Evolutionary conservation across 2,329 filamentous ascomycete genomes (phyloP).

Genomic region (Arachnomyces sp.): DNA sequence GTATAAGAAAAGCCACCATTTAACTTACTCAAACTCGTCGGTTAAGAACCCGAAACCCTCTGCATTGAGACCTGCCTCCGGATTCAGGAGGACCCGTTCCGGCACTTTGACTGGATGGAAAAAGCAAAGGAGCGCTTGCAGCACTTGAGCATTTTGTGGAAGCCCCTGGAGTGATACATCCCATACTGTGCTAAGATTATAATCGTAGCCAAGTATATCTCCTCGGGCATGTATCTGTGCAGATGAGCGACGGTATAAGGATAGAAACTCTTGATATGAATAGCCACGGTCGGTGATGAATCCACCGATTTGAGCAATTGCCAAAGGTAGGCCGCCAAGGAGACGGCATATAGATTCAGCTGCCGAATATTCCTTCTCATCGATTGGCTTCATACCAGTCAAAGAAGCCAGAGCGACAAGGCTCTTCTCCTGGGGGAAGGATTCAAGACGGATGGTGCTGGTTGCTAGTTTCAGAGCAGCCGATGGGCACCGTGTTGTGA

Average conservation of each 20-base stretch:
- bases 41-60: background rate
- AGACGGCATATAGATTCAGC: slow-evolving; percentile 1
- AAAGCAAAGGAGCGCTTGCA: slow-evolving; percentile 4
- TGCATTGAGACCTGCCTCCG: too few relatives aligned
- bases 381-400: slow-evolving; percentile 1
- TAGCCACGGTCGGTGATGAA: slow-evolving; percentile 3
- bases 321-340: slow-evolving; percentile 6
- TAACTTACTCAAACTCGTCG: slow-evolving; percentile 7
- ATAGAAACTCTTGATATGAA: slow-evolving; percentile 6
- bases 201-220: slow-evolving; percentile 2
- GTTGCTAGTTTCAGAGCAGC: slow-evolving; percentile 1
- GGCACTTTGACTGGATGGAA: slow-evolving; percentile 5
- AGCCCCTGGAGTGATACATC: slow-evolving; percentile 2
- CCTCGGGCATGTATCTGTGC: background rate
- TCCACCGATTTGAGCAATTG: slow-evolving; percentile 5
- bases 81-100: slow-evolving; percentile 5
- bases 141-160: background rate
- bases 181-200: slow-evolving; percentile 6
- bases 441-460: slow-evolving; percentile 1
- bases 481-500: slow-evolving; percentile 3
- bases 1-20: too few relatives aligned
- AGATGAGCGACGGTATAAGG: slow-evolving; percentile 1
- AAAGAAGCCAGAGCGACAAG: slow-evolving; percentile 3
- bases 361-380: slow-evolving; percentile 1
- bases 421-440: slow-evolving; percentile 1